Conservation (phyloP, 2,329 filamentous ascomycete genomes). For the Fusarium staphyleae region DNA sequence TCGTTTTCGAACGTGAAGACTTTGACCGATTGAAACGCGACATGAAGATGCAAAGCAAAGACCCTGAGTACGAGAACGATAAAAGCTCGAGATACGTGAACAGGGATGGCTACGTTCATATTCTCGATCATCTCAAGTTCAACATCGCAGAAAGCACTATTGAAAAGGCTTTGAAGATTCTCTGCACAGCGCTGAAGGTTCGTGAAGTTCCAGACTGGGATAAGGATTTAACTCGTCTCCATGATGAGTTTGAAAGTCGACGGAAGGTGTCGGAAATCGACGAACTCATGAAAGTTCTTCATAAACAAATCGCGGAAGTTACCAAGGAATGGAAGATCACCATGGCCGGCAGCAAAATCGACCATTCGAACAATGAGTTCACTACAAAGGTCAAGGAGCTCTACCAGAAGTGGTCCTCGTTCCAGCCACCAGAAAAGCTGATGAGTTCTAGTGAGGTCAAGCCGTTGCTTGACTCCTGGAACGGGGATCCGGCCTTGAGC, state of each 20-base stretch:
- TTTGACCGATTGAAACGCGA: slow-evolving; percentile 21
- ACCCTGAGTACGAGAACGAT: slow-evolving; percentile 56
- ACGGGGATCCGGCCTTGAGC: slow-evolving; percentile 40
- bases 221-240: slow-evolving; percentile 46
- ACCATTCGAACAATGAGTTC: slow-evolving; percentile 43
- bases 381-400: slow-evolving; percentile 44
- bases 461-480: slow-evolving; percentile 41
- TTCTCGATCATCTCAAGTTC: slow-evolving; percentile 70
- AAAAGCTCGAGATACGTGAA: slow-evolving; percentile 35
- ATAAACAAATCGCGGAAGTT: slow-evolving; percentile 44
- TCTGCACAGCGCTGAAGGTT: slow-evolving; percentile 40
- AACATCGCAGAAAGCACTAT: slow-evolving; percentile 55
- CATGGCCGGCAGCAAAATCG: not conserved
- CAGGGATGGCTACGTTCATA: slow-evolving; percentile 50
- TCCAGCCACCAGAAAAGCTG: slow-evolving; percentile 47
- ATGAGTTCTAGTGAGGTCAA: slow-evolving; percentile 38
- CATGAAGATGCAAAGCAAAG: slow-evolving; percentile 37
- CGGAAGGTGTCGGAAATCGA: slow-evolving; percentile 39
- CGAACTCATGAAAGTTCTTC: slow-evolving; percentile 46
- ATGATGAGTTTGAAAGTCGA: slow-evolving; percentile 46
- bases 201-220: slow-evolving; percentile 46
- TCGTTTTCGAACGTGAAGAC: slow-evolving; percentile 51
- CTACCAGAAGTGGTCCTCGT: slow-evolving; percentile 52
- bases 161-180: slow-evolving; percentile 44
- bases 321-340: slow-evolving; percentile 46